Base-by-base conservation (phyloP, 2,329 filamentous ascomycete species). In the Penicillium sp. region DNA sequence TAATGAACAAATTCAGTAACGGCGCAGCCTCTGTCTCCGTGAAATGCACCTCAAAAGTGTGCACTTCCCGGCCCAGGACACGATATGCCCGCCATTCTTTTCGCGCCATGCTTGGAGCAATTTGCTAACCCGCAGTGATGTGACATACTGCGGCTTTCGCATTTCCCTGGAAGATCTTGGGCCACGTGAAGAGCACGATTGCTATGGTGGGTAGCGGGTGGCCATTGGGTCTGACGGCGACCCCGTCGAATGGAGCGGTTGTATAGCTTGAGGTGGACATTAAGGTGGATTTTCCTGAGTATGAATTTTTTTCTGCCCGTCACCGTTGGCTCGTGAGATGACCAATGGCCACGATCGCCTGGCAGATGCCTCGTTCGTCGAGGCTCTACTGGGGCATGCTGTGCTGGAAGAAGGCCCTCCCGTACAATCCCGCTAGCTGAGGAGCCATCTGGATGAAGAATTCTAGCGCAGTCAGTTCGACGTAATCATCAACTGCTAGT, bases 351-450 rank as follows among this genome's bases (percentile, higher is more conserved):
- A 89, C 81, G 10, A 90, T 86, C 11, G 87, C 85, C 71, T 89
- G 86, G 13, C 84, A 83, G 60, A 90, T 86, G 28, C 87, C 82
- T 13, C 82, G 77, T 68, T 88, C 85, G 0, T 81, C 79, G 65
- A 89, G 85, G 55, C 86, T 89, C 71, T 87, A 86, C 66, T 87
- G 84, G 10, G 89, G 73, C 1, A 90, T 86, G 37, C 83, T 82
- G 46, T 82, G 79, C 0, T 82, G 86, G 87, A 87, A 90, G 69
- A 90, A 90, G 1, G 82, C 79, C 22, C 83, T 84, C 69, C 89
- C 85, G 62, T 90, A 90, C 70, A 87, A 89, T 13, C 88, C 87
- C 0, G 87, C 88, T 6, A 90, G 77, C 68, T 88, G 86, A 51
- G 77, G 83, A 1, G 87, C 85, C 0, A 88, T 89, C 46, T 85